phyloP scores from a whole-genome alignment of 768 basidiomycete species.

The Kwoniella dendrophila region DNA sequence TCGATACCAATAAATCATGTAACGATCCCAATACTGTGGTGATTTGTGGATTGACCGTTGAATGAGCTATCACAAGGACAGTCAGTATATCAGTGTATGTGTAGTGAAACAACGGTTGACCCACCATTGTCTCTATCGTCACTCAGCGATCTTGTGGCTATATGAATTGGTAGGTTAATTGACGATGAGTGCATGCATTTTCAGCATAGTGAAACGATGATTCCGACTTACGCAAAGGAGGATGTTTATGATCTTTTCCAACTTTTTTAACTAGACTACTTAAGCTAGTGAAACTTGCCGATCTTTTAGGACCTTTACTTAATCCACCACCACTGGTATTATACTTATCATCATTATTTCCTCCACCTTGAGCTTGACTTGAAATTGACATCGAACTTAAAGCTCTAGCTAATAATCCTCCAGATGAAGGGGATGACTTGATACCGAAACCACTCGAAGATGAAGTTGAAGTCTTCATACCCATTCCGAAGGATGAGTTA shows the following conservation, averaged over 20 bases:
- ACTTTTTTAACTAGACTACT: conserved; percentile 36
- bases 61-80: not conserved
- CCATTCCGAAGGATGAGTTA: not conserved
- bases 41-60: conserved; percentile 39
- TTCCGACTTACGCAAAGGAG: conserved; percentile 8
- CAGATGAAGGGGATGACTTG: conserved; percentile 18
- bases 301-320: conserved; percentile 35
- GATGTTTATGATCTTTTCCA: conserved; percentile 16
- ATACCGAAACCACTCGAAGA: conserved; percentile 4
- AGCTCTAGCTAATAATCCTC: conserved; percentile 32
- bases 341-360: conserved; percentile 1
- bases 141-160: conserved; percentile 13
- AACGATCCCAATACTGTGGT: conserved; percentile 39
- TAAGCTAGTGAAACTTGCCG: conserved; percentile 44
- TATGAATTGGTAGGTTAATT: not conserved
- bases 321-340: conserved; percentile 1
- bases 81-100: not conserved
- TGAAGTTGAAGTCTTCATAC: not conserved
- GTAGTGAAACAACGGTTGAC: not conserved
- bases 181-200: not conserved
- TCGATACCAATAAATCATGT: conserved; percentile 43
- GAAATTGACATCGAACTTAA: conserved; percentile 40
- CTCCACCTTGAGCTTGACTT: conserved; percentile 16
- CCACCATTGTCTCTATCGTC: conserved; percentile 20
- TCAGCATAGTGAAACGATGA: not conserved